Evolutionary conservation across 768 basidiomycete species (phyloP), one percentile per base, ranked within the genome.

Genomic region (Macrolepiota fuliginosa): DNA sequence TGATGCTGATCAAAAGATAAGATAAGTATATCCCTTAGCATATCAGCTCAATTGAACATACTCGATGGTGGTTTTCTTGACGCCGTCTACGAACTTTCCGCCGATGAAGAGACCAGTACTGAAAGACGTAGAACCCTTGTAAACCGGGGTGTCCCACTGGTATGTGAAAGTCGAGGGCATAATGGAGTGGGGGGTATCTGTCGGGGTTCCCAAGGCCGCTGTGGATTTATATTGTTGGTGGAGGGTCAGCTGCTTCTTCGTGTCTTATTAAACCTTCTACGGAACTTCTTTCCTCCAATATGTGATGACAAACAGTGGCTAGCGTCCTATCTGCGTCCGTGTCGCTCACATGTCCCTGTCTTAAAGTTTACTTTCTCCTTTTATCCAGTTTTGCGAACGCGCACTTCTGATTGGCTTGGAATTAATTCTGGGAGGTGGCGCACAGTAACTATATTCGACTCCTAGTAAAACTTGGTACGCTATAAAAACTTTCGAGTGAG

Each of bases 41-140:
- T 13, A 49, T 9, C 10, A 49, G 47, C 4, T 19, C 55, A 9
- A 24, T 56, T 24, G 3, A 27, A 72, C 87, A 62, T 65, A 89
- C 88, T 89, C 87, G 67, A 92, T 85, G 6, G 81, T 85, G 35
- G 76, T 81, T 1, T 76, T 72, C 4, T 81, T 73, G 7, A 75
- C 72, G 15, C 86, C 86, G 42, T 85, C 84, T 46, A 81, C 75
- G 65, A 83, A 93, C 73, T 91, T 69, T 66, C 86, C 86, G 71
- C 84, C 77, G 75, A 94, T 90, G 79, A 84, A 93, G 64, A 92
- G 71, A 37, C 92, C 90, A 3, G 90, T 89, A 61, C 72, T 71
- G 71, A 90, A 84, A 22, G 74, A 76, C 37, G 80, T 77, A 65
- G 82, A 82, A 46, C 86, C 87, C 72, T 82, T 87, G 83, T 72